A percentile compares a stretch with the other conserved stretches of the same genome.
Conservation (phyloP, 495 filamentous ascomycete species). For the Aspergillus bridgeri region DNA sequence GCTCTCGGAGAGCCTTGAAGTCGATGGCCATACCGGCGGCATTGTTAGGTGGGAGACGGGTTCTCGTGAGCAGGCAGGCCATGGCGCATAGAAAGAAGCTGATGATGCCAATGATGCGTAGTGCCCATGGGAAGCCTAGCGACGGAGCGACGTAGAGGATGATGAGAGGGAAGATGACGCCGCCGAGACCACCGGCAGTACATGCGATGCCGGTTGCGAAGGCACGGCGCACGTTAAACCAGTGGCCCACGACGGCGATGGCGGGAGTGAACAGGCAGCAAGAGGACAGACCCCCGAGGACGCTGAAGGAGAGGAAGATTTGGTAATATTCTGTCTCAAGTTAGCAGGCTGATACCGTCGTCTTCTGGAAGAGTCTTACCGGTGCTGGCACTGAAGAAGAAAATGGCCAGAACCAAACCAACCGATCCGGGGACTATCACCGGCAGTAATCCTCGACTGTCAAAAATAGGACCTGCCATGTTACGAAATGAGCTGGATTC, state of each 20-base stretch:
- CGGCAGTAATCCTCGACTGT: slow-evolving; percentile 25
- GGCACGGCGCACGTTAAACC: slow-evolving; percentile 67
- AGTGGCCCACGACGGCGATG: slow-evolving; percentile 56
- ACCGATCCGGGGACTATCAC: slow-evolving; percentile 28
- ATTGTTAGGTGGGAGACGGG: slow-evolving; percentile 20
- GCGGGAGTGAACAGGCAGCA: slow-evolving; percentile 61
- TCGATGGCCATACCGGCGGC: slow-evolving; percentile 22
- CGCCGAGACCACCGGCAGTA: slow-evolving; percentile 66
- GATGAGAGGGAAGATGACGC: slow-evolving; percentile 71
- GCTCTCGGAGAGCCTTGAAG: slow-evolving; percentile 30
- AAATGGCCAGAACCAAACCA: slow-evolving; percentile 24
- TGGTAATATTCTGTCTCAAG: slow-evolving; percentile 38
- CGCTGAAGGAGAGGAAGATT: slow-evolving; percentile 38
- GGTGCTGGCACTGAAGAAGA: slow-evolving; percentile 50
- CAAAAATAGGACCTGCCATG: slow-evolving; percentile 28
- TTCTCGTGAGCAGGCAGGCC: slow-evolving; percentile 21
- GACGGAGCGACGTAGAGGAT: slow-evolving; percentile 58
- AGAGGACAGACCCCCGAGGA: slow-evolving; percentile 33
- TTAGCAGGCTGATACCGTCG: slow-evolving; percentile 47
- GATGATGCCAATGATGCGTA: slow-evolving; percentile 66
- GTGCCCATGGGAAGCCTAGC: slow-evolving; percentile 71
- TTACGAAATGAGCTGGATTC: neutral
- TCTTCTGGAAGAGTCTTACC: slow-evolving; percentile 12
- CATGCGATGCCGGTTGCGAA: slow-evolving; percentile 70
- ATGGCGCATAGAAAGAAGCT: slow-evolving; percentile 46